Evolutionary conservation across 352 stramenopile genomes (phyloP), one percentile per base, ranked within the genome.

Genomic region (Aphanomyces astaci): DNA sequence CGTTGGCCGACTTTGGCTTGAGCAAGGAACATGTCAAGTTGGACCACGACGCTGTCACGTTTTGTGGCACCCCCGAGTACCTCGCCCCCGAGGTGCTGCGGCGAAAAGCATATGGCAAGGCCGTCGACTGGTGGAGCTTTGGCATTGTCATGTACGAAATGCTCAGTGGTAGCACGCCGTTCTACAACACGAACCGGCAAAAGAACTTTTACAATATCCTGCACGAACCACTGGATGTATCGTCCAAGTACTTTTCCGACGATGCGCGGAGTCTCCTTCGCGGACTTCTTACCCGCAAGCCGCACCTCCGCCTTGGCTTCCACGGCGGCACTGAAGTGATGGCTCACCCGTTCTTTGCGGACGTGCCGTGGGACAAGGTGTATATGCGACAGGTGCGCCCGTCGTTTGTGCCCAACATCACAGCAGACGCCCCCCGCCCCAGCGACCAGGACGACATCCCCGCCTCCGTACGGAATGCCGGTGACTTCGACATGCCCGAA

Each of bases 191-290:
- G 56, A 90, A 91, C 68, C 79, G 79, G 28, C 86, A 94, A 68
- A 78, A 83, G 60, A 94, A 94, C 66, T 96, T 95, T 71, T 81
- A 90, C 55, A 92, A 94, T 71, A 95, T 96, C 56, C 74, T 92
- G 25, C 83, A 89, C 59, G 77, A 89, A 51, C 62, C n/a, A 7
- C 62, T 68, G n/a, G 62, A 68, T 32, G 3, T 68, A 24, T 56
- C 33, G 33, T 60, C 46, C 22, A 57, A 59, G 46, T 63, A 70
- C 27, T 86, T 96, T 60, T 93, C 86, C 11, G 78, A 90, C 31
- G 78, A 92, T 30, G 87, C 86, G 0, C 79, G 84, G 32, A 87
- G 79, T 1, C 65, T 96, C 10, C 52, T 96, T n/a, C 80, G 79
- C 36, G 78, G 82, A 0, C 59, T 95, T 27, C 74, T 96, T 27